Percentiles rank a stretch among this genome's conserved stretches.
phyloP scores from a whole-genome alignment of 305 asterid species.

The Coffea humblotiana region DNA sequence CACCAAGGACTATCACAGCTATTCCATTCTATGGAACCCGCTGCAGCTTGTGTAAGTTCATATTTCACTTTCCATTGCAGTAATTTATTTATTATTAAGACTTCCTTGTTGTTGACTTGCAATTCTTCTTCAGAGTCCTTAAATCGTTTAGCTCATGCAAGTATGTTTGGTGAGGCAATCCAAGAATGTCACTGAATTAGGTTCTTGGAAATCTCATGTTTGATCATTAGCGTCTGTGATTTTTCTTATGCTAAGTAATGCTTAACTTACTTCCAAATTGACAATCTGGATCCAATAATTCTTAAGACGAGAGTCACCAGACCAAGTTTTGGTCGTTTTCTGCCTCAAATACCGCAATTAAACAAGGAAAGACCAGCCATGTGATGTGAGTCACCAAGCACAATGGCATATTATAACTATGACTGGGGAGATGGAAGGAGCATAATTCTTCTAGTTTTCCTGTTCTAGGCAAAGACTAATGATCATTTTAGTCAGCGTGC shows the following conservation, averaged over 20 bases:
- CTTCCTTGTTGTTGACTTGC: no score
- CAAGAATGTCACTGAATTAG: not conserved
- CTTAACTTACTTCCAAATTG: not conserved
- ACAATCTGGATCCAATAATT: not conserved
- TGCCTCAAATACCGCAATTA: not conserved
- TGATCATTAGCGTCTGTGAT: not conserved
- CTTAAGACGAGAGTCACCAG: not conserved
- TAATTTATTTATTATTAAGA: not conserved
- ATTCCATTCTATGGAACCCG: slow-evolving; percentile 77
- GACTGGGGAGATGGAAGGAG: no score
- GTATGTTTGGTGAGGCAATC: not conserved
- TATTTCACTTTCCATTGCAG: not conserved
- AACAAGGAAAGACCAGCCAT: not conserved
- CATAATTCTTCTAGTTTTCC: no score
- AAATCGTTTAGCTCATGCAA: not conserved
- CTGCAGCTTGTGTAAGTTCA: slow-evolving; percentile 68
- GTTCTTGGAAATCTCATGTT: not conserved
- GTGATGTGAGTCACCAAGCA: not conserved
- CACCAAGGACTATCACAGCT: slow-evolving; percentile 69
- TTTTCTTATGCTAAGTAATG: no score
- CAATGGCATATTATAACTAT: not conserved
- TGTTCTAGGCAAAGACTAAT: not conserved
- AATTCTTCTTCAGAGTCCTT: not conserved
- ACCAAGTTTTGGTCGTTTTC: not conserved
- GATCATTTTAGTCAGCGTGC: not conserved